Percentiles rank a stretch among this genome's conserved stretches.
These are phyloP conservation scores for Anthoceros angustus DNA, from an alignment of 225 moss, liverwort and hornwort genomes.

Conservation along the genomic window DNA sequence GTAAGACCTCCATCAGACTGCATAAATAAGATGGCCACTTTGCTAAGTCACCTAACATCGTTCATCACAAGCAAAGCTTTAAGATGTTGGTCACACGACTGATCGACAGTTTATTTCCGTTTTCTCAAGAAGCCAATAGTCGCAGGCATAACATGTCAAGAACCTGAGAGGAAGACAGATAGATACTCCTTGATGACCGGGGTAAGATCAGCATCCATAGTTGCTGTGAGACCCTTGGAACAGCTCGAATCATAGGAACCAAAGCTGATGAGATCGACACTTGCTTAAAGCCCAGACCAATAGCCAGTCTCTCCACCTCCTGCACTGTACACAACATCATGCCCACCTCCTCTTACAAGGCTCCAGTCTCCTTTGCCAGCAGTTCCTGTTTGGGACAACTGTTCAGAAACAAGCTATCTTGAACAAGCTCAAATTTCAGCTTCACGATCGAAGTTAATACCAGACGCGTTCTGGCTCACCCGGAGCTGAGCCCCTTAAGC, in stretches of 20 bases:
- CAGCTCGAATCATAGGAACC: conserved; percentile 91
- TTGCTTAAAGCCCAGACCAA: conserved; percentile 67
- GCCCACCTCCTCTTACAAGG: conserved; percentile 11
- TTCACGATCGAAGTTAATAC: conserved; percentile 41
- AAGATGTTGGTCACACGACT: no score
- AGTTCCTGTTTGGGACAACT: conserved; percentile 10
- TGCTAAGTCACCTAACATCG: conserved; percentile 55
- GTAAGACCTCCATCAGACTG: conserved; percentile 98
- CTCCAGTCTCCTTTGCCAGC: conserved; percentile 38
- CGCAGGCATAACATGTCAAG: no score
- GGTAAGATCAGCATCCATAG: conserved; percentile 85
- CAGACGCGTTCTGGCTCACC: conserved; percentile 10
- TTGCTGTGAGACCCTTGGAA: conserved; percentile 95
- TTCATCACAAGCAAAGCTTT: conserved; percentile 8
- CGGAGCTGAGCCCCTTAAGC: conserved; percentile 33
- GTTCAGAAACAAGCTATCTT: conserved; percentile 31
- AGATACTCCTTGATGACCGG: conserved; percentile 78
- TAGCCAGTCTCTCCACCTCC: conserved; percentile 59
- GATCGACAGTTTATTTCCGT: no score
- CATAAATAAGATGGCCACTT: conserved; percentile 90
- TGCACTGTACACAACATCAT: conserved; percentile 2
- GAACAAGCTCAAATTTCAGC: conserved; percentile 66
- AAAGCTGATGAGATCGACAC: conserved; percentile 90
- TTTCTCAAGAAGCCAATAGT: no score
- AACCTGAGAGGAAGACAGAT: conserved; percentile 71